Evolutionary conservation across 768 basidiomycete genomes (phyloP).

Genomic region (Cantharellus anzutake): DNA sequence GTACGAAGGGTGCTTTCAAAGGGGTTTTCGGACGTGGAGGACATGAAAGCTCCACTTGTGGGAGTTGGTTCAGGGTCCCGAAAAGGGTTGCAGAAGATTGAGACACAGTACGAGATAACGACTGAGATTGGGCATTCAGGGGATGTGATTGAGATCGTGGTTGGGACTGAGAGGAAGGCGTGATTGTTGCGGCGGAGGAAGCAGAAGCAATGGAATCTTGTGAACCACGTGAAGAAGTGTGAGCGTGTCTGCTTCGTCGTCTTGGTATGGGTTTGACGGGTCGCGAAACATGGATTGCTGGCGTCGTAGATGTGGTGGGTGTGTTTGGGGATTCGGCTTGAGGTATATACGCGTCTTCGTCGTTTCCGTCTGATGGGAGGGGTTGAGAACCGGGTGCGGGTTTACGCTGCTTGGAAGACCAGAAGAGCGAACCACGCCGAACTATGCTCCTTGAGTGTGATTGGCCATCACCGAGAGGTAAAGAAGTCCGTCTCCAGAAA

Average conservation of each 20-base stretch:
- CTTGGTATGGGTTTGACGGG: background rate
- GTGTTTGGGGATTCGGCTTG: background rate
- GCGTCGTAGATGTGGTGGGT: too few relatives aligned
- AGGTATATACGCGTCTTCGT: background rate
- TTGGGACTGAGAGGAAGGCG: background rate
- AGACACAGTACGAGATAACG: too few relatives aligned
- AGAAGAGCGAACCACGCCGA: conserved; percentile 1
- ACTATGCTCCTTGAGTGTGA: background rate
- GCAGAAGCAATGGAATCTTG: background rate
- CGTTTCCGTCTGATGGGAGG: background rate
- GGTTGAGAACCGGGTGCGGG: background rate
- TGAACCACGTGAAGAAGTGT: background rate
- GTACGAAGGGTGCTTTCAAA: background rate
- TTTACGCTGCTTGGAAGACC: background rate
- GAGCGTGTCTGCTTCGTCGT: background rate
- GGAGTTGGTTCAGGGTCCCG: background rate
- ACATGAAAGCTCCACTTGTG: background rate
- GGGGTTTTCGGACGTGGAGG: background rate
- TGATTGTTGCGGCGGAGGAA: background rate
- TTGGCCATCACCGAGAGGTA: background rate
- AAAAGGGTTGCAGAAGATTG: background rate
- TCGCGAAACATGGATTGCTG: too few relatives aligned
- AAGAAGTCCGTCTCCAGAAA: conserved; percentile 12
- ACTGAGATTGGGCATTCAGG: too few relatives aligned
- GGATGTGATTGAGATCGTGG: too few relatives aligned